phyloP scores from a whole-genome alignment of 225 moss, liverwort and hornwort genomes.

The Marchantia polymorpha region DNA sequence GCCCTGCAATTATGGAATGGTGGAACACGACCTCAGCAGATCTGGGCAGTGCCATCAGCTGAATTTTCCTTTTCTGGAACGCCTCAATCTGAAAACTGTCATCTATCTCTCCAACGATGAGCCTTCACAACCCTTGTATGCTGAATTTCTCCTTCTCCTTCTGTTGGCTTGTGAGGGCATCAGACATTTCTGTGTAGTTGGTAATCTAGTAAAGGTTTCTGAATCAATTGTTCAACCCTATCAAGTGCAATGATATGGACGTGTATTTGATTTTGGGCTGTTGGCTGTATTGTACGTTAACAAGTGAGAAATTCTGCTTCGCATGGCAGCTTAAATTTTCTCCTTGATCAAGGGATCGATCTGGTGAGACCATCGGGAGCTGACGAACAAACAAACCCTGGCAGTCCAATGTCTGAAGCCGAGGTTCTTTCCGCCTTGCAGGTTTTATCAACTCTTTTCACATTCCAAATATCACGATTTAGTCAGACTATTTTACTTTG shows the following conservation, averaged over 20 bases:
- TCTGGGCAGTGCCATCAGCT: conserved; percentile 96
- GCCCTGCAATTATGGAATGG: conserved; percentile 98
- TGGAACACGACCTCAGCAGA: conserved; percentile 88
- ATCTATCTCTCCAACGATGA: conserved; percentile 87
- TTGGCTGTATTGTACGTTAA: neutral
- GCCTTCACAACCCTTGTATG: conserved; percentile 87
- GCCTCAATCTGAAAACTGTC: conserved; percentile 88
- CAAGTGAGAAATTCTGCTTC: neutral
- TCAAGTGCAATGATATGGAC: neutral
- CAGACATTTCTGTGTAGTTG: neutral
- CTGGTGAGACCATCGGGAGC: conserved; percentile 68
- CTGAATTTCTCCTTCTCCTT: neutral
- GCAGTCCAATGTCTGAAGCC: conserved; percentile 81
- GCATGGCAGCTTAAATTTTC: conserved; percentile 69
- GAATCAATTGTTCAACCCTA: neutral
- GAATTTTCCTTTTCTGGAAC: conserved; percentile 94
- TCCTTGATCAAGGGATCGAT: conserved; percentile 87
- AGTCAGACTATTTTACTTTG: neutral
- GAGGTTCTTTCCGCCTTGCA: conserved; percentile 94
- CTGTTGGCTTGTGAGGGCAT: neutral
- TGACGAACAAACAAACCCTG: conserved; percentile 58
- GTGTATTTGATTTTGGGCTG: neutral
- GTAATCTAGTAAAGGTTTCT: neutral
- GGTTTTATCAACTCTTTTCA: conserved; percentile 32
- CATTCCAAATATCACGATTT: neutral